Evolutionary conservation across 2,329 filamentous ascomycete species (phyloP).

Genomic region (Epichloe elymi): DNA sequence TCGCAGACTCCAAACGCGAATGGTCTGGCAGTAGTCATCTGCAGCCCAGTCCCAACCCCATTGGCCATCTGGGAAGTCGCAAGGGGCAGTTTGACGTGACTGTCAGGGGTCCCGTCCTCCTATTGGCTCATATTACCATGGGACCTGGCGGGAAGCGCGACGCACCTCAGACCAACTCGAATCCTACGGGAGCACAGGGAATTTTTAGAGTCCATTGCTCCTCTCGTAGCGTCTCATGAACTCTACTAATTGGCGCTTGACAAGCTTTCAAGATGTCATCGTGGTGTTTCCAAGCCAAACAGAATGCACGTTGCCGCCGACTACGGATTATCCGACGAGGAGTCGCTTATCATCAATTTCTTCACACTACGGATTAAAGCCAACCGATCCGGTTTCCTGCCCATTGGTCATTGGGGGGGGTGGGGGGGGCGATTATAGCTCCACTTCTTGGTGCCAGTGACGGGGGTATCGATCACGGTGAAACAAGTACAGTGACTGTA

Average conservation of each 20-base stretch:
- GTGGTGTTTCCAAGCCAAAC: background rate
- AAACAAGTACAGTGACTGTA: background rate
- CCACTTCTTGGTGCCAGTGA: background rate
- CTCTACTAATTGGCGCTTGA: background rate
- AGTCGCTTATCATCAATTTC: background rate
- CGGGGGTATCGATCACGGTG: background rate
- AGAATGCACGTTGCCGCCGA: background rate
- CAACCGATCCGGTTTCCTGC: background rate
- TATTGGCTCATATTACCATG: background rate
- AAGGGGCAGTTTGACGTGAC: background rate
- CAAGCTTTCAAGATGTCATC: background rate
- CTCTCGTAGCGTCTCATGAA: background rate
- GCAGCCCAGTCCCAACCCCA: background rate
- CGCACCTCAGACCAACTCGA: background rate
- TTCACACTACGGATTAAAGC: background rate
- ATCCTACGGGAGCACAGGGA: background rate
- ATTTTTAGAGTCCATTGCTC: background rate
- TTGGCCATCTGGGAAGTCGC: background rate
- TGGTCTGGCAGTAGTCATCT: too few species aligned
- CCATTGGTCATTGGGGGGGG: too few species aligned
- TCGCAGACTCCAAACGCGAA: too few species aligned
- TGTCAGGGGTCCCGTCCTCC: background rate
- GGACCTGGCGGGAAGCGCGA: background rate
- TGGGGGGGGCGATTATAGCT: background rate
- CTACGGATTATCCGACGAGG: background rate